Evolutionary conservation across 441 rosid genomes (phyloP), one percentile per base, ranked within the genome.

Genomic region (Gossypium gossypioides): DNA sequence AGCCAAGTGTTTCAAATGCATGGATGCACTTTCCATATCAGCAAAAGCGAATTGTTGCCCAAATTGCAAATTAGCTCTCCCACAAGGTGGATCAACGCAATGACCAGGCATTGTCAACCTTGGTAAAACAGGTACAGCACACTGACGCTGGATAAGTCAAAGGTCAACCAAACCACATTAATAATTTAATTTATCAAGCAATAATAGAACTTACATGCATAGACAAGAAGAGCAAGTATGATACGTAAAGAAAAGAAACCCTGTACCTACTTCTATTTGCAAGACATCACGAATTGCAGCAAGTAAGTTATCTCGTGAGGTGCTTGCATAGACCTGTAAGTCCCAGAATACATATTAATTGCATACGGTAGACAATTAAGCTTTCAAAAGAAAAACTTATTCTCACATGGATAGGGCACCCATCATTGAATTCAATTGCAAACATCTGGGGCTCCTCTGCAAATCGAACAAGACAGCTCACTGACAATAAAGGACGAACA

Each of bases 381-480:
- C 51, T 77, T 75, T 75, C 12, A 69, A 71, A 54, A 25, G 70
- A 77, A 48, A 60, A 42, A 24, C 63, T 68, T 10, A 70, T 60
- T 72, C 98, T 89, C 82, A 96, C 99, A 82, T 90, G 97, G 75
- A 89, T 86, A 72, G 98, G 97, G 78, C 99, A 93, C 21, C 99
- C 99, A 83, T 96, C 97, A 79, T 81, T 86, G 86, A 90, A 96
- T 77, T 93, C 99, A 63, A 96, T 82, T 34, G 97, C 99, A 88
- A 96, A 96, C 93, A 96, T 91, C 84, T 96, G 99, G 77, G 99
- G 99, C 89, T 96, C 99, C 87, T 96, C 99, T 13, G 99, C 89
- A 54, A 93, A 93, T 83, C 99, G 96, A 72, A 96, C 93, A 77
- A 96, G 97, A n/a, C 94, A 83, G 71, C 94, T 84, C 62, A 93